A percentile compares a stretch with the other conserved stretches of the same genome.
phyloP scores from a whole-genome alignment of 768 basidiomycete genomes.

The Kwoniella newhampshirensis region DNA sequence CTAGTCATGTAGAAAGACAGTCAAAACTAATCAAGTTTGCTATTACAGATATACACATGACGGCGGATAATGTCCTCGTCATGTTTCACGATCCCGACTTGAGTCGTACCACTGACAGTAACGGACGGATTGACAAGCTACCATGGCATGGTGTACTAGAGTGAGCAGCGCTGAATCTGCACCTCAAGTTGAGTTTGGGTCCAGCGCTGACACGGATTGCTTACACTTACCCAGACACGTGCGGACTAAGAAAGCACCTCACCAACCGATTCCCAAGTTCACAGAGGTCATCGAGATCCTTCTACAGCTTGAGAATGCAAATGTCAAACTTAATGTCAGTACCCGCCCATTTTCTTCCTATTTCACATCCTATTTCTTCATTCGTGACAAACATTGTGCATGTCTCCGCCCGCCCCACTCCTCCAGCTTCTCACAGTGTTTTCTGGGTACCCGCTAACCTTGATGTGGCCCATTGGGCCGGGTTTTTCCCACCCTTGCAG shows the following conservation, averaged over 20 bases:
- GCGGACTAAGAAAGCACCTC: slow-evolving; percentile 74
- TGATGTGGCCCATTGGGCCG: slow-evolving; percentile 58
- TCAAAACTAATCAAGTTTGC: background rate
- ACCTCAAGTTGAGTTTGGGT: too few species aligned
- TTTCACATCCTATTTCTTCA: slow-evolving; percentile 6
- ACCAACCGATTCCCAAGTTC: slow-evolving; percentile 87
- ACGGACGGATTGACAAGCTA: slow-evolving; percentile 67
- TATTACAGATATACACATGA: slow-evolving; percentile 85
- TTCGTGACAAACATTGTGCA: background rate
- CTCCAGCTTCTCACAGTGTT: slow-evolving; percentile 1
- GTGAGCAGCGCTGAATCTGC: slow-evolving; percentile 27
- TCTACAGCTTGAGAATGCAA: slow-evolving; percentile 60
- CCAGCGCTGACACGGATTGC: too few species aligned
- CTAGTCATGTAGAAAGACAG: background rate
- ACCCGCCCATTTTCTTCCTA: background rate
- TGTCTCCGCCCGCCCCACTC: slow-evolving; percentile 1
- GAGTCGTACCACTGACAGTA: slow-evolving; percentile 74
- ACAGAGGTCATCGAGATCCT: slow-evolving; percentile 74
- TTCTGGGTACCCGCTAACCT: slow-evolving; percentile 10
- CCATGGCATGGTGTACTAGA: slow-evolving; percentile 65
- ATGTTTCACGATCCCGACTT: slow-evolving; percentile 97
- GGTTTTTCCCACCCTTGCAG: slow-evolving; percentile 68
- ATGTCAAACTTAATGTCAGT: slow-evolving; percentile 56
- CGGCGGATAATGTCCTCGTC: slow-evolving; percentile 77
- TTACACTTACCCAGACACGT: slow-evolving; percentile 64